Conservation (phyloP, 176 grass and related monocot genomes). For the Eleusine indica region DNA sequence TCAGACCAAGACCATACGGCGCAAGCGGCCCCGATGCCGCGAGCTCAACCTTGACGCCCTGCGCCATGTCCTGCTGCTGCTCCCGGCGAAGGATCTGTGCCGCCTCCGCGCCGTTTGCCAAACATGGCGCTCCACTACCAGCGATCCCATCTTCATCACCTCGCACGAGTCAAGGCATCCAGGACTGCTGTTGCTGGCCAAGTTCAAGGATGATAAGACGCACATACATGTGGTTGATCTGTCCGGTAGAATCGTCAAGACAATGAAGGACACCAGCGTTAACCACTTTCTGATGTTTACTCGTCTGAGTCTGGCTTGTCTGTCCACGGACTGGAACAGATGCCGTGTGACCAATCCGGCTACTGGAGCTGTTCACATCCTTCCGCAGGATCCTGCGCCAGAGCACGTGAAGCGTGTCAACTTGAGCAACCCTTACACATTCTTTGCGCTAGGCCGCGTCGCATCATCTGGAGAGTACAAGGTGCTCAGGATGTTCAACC, state of each 20-base stretch:
- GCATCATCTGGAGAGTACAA: background rate
- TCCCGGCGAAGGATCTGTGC: too few species aligned
- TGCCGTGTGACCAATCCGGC: slow-evolving; percentile 8
- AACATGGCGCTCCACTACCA: too few species aligned
- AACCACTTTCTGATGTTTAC: background rate
- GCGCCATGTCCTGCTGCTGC: too few species aligned
- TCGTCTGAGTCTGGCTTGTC: background rate
- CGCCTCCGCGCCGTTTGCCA: too few species aligned
- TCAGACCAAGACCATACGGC: too few species aligned
- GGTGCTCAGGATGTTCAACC: slow-evolving; percentile 12
- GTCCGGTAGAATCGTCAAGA: background rate
- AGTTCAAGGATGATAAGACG: too few species aligned
- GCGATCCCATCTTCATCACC: too few species aligned
- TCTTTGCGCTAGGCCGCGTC: background rate
- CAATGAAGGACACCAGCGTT: background rate
- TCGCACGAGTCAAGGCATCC: too few species aligned
- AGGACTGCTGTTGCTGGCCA: too few species aligned
- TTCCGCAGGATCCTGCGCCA: background rate
- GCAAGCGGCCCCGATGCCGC: too few species aligned
- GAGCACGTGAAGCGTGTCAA: background rate
- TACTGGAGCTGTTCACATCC: background rate
- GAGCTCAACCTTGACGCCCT: too few species aligned
- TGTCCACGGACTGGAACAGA: slow-evolving; percentile 2
- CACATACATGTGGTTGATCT: too few species aligned
- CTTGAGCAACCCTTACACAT: background rate